phyloP scores from a whole-genome alignment of 306 rosid species.

The Prunus armeniaca region DNA sequence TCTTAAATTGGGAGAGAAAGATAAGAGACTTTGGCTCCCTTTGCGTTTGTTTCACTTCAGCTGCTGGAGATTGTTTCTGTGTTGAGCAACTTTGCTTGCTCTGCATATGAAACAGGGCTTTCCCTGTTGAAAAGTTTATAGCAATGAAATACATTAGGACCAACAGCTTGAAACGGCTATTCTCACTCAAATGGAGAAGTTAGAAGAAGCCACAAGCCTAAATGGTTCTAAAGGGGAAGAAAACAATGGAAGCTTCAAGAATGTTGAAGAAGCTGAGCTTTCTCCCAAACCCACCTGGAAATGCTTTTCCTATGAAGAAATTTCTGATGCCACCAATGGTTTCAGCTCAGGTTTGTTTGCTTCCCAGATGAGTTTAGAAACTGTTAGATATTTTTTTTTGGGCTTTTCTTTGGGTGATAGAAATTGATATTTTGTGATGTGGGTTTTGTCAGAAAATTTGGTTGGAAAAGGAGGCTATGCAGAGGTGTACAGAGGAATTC shows the following conservation, averaged over 20 bases:
- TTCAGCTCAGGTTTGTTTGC: constrained; percentile 70
- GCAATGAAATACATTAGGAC: constrained; percentile 69
- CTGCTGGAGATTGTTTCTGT: neutral
- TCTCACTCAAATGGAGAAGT: constrained; percentile 61
- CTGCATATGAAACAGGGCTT: constrained; percentile 49
- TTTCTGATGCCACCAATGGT: constrained; percentile 71
- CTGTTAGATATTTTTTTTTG: neutral
- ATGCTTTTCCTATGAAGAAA: constrained; percentile 75
- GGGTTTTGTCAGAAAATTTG: constrained; percentile 56
- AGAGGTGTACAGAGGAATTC: constrained; percentile 74
- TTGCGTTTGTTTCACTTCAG: constrained; percentile 14
- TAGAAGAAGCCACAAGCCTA: constrained; percentile 28
- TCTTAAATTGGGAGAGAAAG: constrained; percentile 22
- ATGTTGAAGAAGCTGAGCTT: constrained; percentile 24
- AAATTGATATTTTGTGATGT: neutral
- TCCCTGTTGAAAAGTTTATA: constrained; percentile 17
- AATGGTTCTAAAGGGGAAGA: constrained; percentile 24
- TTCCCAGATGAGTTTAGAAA: neutral
- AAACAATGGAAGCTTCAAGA: constrained; percentile 19
- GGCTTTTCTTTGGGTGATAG: neutral
- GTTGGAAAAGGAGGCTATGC: constrained; percentile 96
- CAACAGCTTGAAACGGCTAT: constrained; percentile 70
- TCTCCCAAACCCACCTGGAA: constrained; percentile 78
- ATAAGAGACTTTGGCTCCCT: neutral
- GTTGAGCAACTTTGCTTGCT: neutral